phyloP scores from a whole-genome alignment of 2,329 filamentous ascomycete species.

The Cordyceps farinosa region DNA sequence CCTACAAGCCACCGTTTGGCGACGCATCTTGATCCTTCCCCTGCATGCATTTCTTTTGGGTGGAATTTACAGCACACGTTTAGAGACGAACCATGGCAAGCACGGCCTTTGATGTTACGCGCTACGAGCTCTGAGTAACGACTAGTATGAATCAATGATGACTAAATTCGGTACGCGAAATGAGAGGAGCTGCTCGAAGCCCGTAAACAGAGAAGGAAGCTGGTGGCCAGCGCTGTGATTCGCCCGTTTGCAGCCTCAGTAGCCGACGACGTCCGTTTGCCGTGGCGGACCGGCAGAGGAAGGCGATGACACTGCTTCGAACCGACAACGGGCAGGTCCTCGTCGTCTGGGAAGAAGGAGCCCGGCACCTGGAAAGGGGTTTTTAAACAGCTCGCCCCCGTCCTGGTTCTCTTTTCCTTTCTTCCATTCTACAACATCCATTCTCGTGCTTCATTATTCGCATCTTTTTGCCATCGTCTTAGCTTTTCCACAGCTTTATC shows the following conservation, averaged over 20 bases:
- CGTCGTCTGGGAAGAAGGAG: not conserved
- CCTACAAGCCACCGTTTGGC: not conserved
- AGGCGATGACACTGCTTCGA: not conserved
- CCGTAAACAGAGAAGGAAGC: not conserved
- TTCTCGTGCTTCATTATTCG: constrained; percentile 11
- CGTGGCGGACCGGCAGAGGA: not conserved
- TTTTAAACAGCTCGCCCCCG: constrained; percentile 7
- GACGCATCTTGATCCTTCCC: not conserved
- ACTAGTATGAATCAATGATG: constrained; percentile 14
- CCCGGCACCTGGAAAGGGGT: not conserved
- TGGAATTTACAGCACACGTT: constrained; percentile 7
- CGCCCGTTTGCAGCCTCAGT: not conserved
- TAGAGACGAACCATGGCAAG: constrained; percentile 9
- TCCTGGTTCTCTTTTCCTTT: not conserved
- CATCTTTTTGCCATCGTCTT: constrained; percentile 15
- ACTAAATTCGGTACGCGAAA: not conserved
- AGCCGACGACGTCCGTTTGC: not conserved
- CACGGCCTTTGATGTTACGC: not conserved
- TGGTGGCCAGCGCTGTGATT: not conserved
- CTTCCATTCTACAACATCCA: constrained; percentile 14
- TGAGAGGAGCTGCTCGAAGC: not conserved
- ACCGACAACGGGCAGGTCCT: not conserved
- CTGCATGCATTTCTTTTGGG: not conserved
- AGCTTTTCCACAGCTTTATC: constrained; percentile 14
- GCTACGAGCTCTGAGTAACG: constrained; percentile 9